These are phyloP conservation scores for Oryza longistaminata DNA, from an alignment of 176 grass and related monocot species.

Conservation along the genomic window DNA sequence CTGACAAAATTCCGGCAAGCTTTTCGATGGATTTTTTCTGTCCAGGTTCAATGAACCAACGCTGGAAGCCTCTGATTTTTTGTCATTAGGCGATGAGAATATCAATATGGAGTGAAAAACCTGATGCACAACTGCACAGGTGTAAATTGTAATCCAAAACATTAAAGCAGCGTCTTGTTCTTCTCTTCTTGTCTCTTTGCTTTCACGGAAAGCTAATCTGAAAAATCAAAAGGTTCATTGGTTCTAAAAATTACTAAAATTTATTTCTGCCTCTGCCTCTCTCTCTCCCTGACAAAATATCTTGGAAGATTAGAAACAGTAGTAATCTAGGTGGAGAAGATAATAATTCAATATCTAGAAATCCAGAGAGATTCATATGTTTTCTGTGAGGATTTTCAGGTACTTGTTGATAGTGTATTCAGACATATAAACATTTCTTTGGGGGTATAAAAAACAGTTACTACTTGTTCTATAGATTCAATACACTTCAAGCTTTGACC, in stretches of 20 bases:
- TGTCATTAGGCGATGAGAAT: not conserved
- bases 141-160: not conserved
- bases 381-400: not conserved
- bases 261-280: too few species aligned
- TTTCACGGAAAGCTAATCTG: not conserved
- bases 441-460: not conserved
- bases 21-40: not conserved
- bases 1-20: not conserved
- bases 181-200: not conserved
- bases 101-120: not conserved
- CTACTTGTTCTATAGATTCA: not conserved
- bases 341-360: not conserved
- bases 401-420: not conserved
- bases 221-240: not conserved
- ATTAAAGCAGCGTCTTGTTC: not conserved
- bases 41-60: not conserved
- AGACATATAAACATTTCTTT: not conserved
- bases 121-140: not conserved
- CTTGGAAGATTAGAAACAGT: not conserved
- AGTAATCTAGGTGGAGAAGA: not conserved
- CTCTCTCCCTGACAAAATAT: too few species aligned
- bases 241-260: too few species aligned
- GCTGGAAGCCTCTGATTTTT: not conserved
- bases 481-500: not conserved
- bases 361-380: not conserved